Conservation (phyloP, 371 early-diverging fungal species). For the Mucor plumbeus region DNA sequence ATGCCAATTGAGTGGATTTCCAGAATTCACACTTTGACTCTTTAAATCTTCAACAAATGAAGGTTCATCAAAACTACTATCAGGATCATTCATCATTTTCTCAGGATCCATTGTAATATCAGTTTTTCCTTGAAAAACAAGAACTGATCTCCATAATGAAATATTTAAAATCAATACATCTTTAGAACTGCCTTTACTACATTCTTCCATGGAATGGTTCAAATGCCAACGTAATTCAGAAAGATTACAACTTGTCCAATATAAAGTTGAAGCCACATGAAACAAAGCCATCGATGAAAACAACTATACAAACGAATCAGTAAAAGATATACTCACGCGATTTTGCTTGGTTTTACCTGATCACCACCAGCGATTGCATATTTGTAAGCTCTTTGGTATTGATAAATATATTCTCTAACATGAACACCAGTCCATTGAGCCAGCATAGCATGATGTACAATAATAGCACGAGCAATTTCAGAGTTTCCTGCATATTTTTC, state of each 20-base stretch:
- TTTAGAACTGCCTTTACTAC: constrained; percentile 32
- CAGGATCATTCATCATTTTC: constrained; percentile 36
- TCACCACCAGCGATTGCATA: constrained; percentile 51
- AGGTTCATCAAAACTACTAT: constrained; percentile 35
- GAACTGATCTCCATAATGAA: constrained; percentile 38
- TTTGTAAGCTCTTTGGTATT: constrained; percentile 45
- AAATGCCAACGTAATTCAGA: constrained; percentile 41
- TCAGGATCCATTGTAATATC: constrained; percentile 29
- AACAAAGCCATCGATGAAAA: constrained; percentile 47
- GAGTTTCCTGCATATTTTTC: constrained; percentile 46
- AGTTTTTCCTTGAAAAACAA: constrained; percentile 51
- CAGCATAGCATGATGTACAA: constrained; percentile 40
- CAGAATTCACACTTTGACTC: constrained; percentile 36
- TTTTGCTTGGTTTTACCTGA: constrained; percentile 23
- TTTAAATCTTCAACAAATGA: constrained; percentile 37
- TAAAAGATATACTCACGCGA: too few relatives aligned
- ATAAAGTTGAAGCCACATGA: constrained; percentile 36
- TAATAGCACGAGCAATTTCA: constrained; percentile 48
- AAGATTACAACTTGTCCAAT: constrained; percentile 43
- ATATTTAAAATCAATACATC: constrained; percentile 38
- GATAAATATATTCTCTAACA: constrained; percentile 36
- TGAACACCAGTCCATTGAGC: constrained; percentile 46
- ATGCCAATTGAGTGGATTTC: constrained; percentile 48
- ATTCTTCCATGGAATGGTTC: constrained; percentile 43
- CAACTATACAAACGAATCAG: constrained; percentile 18